These are phyloP conservation scores for Aciculoconidium aculeatum DNA, from an alignment of 805 yeast genomes.

Conservation along the genomic window DNA sequence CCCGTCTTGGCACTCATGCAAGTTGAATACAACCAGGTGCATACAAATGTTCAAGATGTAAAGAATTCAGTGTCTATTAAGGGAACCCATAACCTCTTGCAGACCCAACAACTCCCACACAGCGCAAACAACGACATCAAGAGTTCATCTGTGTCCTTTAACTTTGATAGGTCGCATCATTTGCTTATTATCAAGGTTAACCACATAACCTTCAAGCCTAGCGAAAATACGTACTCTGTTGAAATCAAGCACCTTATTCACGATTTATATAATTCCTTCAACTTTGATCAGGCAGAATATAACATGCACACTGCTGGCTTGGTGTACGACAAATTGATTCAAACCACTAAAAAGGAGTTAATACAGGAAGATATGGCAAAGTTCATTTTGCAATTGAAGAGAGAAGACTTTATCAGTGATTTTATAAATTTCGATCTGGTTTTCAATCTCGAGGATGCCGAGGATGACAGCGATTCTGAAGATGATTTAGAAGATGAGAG, in stretches of 20 bases:
- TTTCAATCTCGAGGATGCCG: constrained; percentile 9
- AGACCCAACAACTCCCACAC: constrained; percentile 1
- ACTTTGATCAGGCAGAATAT: constrained; percentile 13
- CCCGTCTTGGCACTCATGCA: constrained; percentile 33
- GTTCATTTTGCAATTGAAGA: no score
- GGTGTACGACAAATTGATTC: constrained; percentile 20
- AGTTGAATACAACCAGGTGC: constrained; percentile 22
- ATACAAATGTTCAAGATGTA: constrained; percentile 25
- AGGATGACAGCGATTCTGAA: constrained; percentile 7
- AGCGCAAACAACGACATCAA: constrained; percentile 5
- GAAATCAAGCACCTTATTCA: constrained; percentile 14
- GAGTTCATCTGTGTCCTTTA: constrained; percentile 15
- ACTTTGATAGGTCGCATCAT: constrained; percentile 16
- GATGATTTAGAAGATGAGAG: constrained; percentile 7
- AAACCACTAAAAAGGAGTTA: constrained; percentile 13
- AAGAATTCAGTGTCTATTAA: constrained; percentile 18
- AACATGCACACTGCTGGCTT: constrained; percentile 16
- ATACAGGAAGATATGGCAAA: constrained; percentile 14
- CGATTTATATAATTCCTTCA: constrained; percentile 12
- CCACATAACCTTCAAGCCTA: constrained; percentile 13
- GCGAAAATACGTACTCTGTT: constrained; percentile 6
- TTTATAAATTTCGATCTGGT: constrained; percentile 21
- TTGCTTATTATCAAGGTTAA: constrained; percentile 20
- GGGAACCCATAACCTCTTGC: constrained; percentile 14
- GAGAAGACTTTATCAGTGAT: constrained; percentile 24